Base-by-base conservation (phyloP, 768 basidiomycete genomes). In the Coprinopsis strossmayeri region DNA sequence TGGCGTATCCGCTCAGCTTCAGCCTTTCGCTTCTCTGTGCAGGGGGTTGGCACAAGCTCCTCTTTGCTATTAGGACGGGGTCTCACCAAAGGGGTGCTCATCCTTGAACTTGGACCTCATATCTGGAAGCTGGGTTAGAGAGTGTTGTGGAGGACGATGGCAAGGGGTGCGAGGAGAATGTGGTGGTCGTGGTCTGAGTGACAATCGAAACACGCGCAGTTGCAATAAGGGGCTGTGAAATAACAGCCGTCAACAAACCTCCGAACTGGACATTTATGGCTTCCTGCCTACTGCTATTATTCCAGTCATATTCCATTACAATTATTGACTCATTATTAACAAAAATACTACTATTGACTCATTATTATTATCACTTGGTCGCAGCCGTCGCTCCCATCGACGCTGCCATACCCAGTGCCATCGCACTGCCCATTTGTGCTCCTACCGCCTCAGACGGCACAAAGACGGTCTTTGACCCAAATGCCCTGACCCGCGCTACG, bases 91-190 rank as follows among this genome's bases (percentile, higher is more conserved):
- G 53, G 91, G 91, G 69, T 99, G 95, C 71, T 98, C 95, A 70
- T 97, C 95, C 83, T 93, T 94, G 76, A 94, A 94, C 72, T 93
- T 93, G 63, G 91, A 91, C 69, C 89, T 82, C 89, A 91, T 91
- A 51, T 27, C 27, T 28, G 18, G 10, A 11, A 42, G 4, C 41
- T 45, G 28, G 7, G n/a, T 5, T 45, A 7, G 25, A 42, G 43
- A 32, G 54, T 72, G 59, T 45, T 34, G 41, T 43, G 20, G 18
- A 7, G 55, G 27, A 51, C 37, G 43, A 45, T 34, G 34, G 42
- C 30, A 46, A 39, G 45, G 46, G 26, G 47, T 44, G 40, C 34
- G 42, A n/a, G 40, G 52, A 21, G 26, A 52, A 40, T 27, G 53
- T 52, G 57, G 47, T 52, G 52, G 34, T 44, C 27, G 43, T 38